A percentile compares a stretch with the other conserved stretches of the same genome.
phyloP scores from a whole-genome alignment of 2,329 filamentous ascomycete genomes.

The Pseudogymnoascus sp. region DNA sequence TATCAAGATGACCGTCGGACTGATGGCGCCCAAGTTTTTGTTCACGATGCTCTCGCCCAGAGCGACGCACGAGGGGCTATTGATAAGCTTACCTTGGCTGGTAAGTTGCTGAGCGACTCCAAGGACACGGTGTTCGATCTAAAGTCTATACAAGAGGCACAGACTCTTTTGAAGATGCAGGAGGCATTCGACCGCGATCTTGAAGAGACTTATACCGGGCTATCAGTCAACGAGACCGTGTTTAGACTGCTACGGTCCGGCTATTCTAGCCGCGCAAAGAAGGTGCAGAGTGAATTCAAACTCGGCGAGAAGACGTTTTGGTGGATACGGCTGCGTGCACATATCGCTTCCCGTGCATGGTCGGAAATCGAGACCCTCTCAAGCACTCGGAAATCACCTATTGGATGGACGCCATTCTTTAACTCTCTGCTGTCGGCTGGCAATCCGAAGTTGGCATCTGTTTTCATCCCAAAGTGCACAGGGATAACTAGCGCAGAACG shows the following conservation, averaged over 20 bases:
- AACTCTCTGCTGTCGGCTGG: slow-evolving; percentile 82
- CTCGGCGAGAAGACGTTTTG: slow-evolving; percentile 83
- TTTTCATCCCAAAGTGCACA: slow-evolving; percentile 84
- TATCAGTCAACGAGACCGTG: slow-evolving; percentile 85
- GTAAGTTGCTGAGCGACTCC: slow-evolving; percentile 73
- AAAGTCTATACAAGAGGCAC: slow-evolving; percentile 68
- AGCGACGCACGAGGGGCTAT: slow-evolving; percentile 58
- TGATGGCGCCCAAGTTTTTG: slow-evolving; percentile 79
- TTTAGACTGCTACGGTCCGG: slow-evolving; percentile 78
- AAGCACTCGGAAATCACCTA: slow-evolving; percentile 73
- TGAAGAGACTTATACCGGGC: slow-evolving; percentile 65
- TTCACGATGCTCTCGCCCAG: slow-evolving; percentile 74
- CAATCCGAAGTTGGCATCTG: slow-evolving; percentile 74
- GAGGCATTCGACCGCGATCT: slow-evolving; percentile 81
- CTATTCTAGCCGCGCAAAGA: slow-evolving; percentile 76
- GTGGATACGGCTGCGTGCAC: slow-evolving; percentile 77
- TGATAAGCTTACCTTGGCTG: slow-evolving; percentile 83
- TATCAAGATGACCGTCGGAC: slow-evolving; percentile 91
- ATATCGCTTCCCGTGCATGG: slow-evolving; percentile 88
- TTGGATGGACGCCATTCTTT: slow-evolving; percentile 97
- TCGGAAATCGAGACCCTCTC: slow-evolving; percentile 80
- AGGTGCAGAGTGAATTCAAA: slow-evolving; percentile 86
- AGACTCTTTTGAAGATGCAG: slow-evolving; percentile 73
- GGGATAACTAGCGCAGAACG: slow-evolving; percentile 49
- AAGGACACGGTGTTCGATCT: slow-evolving; percentile 71